Conservation (phyloP, 805 yeast species). For the Pichia ethanolica region DNA sequence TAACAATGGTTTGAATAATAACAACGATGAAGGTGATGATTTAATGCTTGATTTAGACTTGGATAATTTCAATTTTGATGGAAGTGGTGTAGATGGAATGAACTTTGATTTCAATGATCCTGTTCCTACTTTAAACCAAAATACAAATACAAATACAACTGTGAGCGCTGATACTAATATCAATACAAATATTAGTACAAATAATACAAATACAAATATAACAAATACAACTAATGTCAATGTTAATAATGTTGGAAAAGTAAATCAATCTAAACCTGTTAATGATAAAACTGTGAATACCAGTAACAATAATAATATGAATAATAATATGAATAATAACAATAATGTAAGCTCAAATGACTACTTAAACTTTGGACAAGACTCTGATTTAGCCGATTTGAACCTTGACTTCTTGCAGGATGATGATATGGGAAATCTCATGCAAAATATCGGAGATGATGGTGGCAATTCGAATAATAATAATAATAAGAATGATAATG, state of each 20-base stretch:
- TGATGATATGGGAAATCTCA: constrained; percentile 9
- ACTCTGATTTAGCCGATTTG: constrained; percentile 20
- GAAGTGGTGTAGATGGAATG: background rate
- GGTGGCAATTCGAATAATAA: constrained; percentile 1
- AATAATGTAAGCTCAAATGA: constrained; percentile 1
- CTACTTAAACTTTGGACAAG: constrained; percentile 10
- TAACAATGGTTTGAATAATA: background rate
- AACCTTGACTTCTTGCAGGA: constrained; percentile 21
- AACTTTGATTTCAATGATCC: constrained; percentile 2
- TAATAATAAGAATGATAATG: background rate
- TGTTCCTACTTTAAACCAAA: background rate
- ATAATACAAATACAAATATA: constrained; percentile 1
- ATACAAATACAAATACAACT: background rate
- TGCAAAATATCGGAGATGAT: constrained; percentile 5
- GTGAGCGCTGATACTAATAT: background rate
- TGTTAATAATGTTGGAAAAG: too few relatives aligned
- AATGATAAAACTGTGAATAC: too few relatives aligned
- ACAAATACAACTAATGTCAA: background rate
- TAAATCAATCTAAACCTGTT: too few relatives aligned
- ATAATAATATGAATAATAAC: constrained; percentile 1
- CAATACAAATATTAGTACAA: background rate
- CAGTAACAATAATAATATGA: too few relatives aligned
- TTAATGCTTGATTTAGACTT: constrained; percentile 24
- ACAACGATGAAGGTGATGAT: constrained; percentile 15
- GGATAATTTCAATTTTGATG: constrained; percentile 21